Conservation (phyloP, 2,329 filamentous ascomycete genomes). For the Neurospora crassa region DNA sequence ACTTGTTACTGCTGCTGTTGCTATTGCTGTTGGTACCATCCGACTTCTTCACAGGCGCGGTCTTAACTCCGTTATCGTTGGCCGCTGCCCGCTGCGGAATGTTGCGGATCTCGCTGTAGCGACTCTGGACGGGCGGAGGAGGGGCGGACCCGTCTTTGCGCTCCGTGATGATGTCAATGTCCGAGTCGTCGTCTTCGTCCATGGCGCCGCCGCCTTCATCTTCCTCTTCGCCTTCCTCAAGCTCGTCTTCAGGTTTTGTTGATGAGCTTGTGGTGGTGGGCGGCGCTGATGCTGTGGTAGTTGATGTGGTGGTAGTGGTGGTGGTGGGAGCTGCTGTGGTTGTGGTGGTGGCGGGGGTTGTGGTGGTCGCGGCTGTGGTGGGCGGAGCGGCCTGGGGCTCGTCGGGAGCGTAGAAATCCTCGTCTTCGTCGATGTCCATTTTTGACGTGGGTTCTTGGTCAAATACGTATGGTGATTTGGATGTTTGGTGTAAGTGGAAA, state of each 20-base stretch:
- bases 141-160: slow-evolving; percentile 54
- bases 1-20: background rate
- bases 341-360: slow-evolving; percentile 2
- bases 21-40: background rate
- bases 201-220: slow-evolving; percentile 47
- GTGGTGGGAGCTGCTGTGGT: slow-evolving; percentile 6
- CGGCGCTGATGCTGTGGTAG: slow-evolving; percentile 14
- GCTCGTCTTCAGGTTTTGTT: slow-evolving; percentile 31
- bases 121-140: slow-evolving; percentile 40
- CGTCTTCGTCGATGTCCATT: slow-evolving; percentile 61
- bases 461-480: background rate
- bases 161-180: slow-evolving; percentile 60
- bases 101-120: slow-evolving; percentile 55
- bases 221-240: slow-evolving; percentile 56
- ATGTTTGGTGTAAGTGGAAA: background rate
- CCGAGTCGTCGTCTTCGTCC: slow-evolving; percentile 42
- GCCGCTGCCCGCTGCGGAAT: slow-evolving; percentile 51
- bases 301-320: slow-evolving; percentile 1
- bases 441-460: slow-evolving; percentile 4
- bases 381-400: slow-evolving; percentile 35
- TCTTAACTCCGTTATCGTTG: slow-evolving; percentile 39
- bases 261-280: slow-evolving; percentile 14
- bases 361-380: background rate
- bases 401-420: slow-evolving; percentile 57
- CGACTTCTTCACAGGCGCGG: slow-evolving; percentile 33